Evolutionary conservation across 164 flowering plant species (phyloP), one percentile per base, ranked within the genome.

Genomic region (Saururus chinensis): DNA sequence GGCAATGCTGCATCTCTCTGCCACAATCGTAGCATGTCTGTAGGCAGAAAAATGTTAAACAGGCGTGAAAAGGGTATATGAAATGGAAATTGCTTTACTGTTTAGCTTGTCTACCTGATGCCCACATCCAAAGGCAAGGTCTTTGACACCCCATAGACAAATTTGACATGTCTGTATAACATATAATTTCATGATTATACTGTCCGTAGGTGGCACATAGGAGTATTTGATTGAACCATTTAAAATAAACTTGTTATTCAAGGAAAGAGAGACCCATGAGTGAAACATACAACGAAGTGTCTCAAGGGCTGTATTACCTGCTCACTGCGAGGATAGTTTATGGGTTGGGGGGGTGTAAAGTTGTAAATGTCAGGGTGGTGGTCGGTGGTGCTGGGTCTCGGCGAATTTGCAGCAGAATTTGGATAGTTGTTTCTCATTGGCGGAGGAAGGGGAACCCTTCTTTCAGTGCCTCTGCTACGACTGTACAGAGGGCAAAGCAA

Each of bases 51-150:
- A 40, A 42, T 54, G 7, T 40, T 55, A 12, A 53, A 49, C 58
- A 62, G 7, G 7, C n/a, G 1, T 6, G 5, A 53, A n/a, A 53
- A 62, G 23, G 11, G 19, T 16, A 21, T 14, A 22, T 4, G 30
- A 10, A 19, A 17, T 17, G 51, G 26, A 51, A 4, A 49, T 1
- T 8, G 19, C 13, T 45, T 19, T 19, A n/a, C 41, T 62, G 42
- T 48, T 24, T 24, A 17, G 56, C 16, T 14, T n/a, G n/a, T 41
- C 23, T 60, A 88, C 96, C 92, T 82, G 96, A 77, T 89, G 96
- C 20, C 93, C 96, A 53, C 96, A 89, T 40, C 93, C 96, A 59
- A 89, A 89, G 37, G 96, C 96, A 85, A 89, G 82, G 75, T 89
- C 82, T 66, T 87, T 89, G 12, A 76, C 53, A 63, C 74, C 75